Base-by-base conservation (phyloP, 345 rosid species). In the Ceriops zippeliana region DNA sequence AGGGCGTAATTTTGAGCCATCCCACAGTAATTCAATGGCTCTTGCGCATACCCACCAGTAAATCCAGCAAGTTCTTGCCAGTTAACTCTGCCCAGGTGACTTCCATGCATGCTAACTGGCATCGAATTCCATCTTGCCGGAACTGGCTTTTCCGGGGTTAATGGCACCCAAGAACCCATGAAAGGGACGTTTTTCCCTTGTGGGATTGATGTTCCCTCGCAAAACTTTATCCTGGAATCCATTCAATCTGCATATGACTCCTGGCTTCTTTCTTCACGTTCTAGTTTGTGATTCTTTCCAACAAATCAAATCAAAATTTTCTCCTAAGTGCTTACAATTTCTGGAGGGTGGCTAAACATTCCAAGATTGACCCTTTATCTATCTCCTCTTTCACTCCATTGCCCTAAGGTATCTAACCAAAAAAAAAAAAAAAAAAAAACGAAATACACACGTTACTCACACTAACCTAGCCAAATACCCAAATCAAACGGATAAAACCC, bases 81-180 rank as follows among this genome's bases (percentile, higher is more conserved):
- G 22, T 74, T 72, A 22, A 35, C 72, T 54, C 79, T 42, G 37
- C 67, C 72, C 46, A 56, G 47, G 35, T 62, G 82, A 53, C 28
- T 68, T 13, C 68, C 81, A 52, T 74, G 69, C 31, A 75, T 56
- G 7, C 66, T 73, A 61, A 67, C 72, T 4, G 42, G 67, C 13
- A 65, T 57, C 8, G 47, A 54, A 75, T 69, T 71, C 5, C 83
- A 73, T 81, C 75, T 67, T 22, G 66, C 51, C 30, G 66, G 71
- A 47, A 77, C 22, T 1, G 77, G 82, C 61, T 84, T 84, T 37
- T 61, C 75, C 5, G 87, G 85, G 15, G 90, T 83, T 19, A 61
- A 4, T 0, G 87, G 90, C 37, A 79, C 61, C 86, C 86, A 88
- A 61, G 81, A 61, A 76, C 71, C 82, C 71, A 67, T 73, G 35